Evolutionary conservation across 2,329 filamentous ascomycete species (phyloP), one percentile per base, ranked within the genome.

Genomic region (Sphaerulina populicola): DNA sequence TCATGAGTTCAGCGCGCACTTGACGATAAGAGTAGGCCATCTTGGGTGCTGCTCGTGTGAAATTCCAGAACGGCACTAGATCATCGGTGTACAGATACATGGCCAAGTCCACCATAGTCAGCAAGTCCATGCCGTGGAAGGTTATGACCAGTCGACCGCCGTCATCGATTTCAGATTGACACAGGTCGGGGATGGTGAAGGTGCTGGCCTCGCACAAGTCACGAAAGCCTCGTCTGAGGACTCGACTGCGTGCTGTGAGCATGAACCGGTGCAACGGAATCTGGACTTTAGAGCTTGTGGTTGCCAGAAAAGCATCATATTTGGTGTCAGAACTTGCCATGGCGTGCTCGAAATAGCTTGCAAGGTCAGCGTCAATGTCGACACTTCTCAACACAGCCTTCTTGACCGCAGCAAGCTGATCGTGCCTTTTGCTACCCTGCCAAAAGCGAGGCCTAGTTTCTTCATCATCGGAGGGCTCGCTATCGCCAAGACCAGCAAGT

Each of bases 211-310:
- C 71, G 14, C 78, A 76, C 59, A 81, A 79, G 49, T 79, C 71
- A 18, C 77, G 68, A 43, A 94, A 71, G 5, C 76, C 80, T 54
- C 75, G 70, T 51, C 86, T 76, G 10, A 97, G 66, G 1, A 85
- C 69, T 4, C 79, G 70, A 62, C 88, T 95, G 59, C 93, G 79
- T 10, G 80, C 86, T 12, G 82, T 75, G 7, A 97, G 68, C 4
- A 96, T 73, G 72, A 91, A 95, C 31, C 84, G 80, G 63, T 98
- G 91, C 8, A 88, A 77, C 0, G 93, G 91, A 40, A 98, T 81
- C 42, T 73, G 75, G 21, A 90, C 68, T 4, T 87, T 79, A 0
- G 86, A 89, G 1, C 74, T 68, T 0, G 78, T 80, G 1, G 83
- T 83, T 3, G 65, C 63, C 10, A 77, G 49, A 10, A 71, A 57